These are phyloP conservation scores for Acacia acuminata DNA, from an alignment of 306 rosid species.

Conservation along the genomic window DNA sequence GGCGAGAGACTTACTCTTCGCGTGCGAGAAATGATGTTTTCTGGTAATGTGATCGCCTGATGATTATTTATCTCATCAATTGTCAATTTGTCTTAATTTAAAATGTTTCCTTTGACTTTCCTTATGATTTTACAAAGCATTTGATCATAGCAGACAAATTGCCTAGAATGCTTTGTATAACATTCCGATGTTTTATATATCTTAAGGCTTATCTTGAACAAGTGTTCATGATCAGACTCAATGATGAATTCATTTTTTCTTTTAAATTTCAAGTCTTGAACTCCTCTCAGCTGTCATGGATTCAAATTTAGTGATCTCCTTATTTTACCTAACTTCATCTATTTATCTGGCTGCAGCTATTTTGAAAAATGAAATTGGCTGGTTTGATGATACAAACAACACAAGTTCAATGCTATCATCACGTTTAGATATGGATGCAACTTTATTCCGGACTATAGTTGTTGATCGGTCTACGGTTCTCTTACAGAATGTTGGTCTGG, in stretches of 20 bases:
- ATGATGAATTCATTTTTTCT: slow-evolving; percentile 13
- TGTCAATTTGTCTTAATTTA: not conserved
- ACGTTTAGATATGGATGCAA: slow-evolving; percentile 81
- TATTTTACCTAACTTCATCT: slow-evolving; percentile 21
- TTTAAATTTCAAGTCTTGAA: slow-evolving; percentile 11
- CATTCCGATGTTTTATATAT: not conserved
- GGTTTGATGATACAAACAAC: slow-evolving; percentile 90
- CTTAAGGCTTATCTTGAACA: slow-evolving; percentile 5
- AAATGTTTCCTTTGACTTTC: slow-evolving; percentile 15
- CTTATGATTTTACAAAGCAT: not conserved
- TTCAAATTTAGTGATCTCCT: not conserved
- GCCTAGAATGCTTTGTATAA: not conserved
- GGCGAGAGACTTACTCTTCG: slow-evolving; percentile 97
- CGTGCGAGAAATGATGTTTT: slow-evolving; percentile 84
- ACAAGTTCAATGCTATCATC: slow-evolving; percentile 91
- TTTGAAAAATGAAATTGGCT: slow-evolving; percentile 90
- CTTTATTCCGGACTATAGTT: slow-evolving; percentile 73
- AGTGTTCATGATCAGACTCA: slow-evolving; percentile 17
- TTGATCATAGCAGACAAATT: not conserved
- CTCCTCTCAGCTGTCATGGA: not conserved
- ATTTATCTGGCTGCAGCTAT: slow-evolving; percentile 62
- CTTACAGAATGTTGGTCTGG: slow-evolving; percentile 79
- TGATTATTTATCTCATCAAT: not conserved
- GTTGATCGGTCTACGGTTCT: slow-evolving; percentile 88
- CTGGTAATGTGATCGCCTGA: slow-evolving; percentile 52